phyloP scores from a whole-genome alignment of 441 rosid species.

The Flueggea neowawraea region DNA sequence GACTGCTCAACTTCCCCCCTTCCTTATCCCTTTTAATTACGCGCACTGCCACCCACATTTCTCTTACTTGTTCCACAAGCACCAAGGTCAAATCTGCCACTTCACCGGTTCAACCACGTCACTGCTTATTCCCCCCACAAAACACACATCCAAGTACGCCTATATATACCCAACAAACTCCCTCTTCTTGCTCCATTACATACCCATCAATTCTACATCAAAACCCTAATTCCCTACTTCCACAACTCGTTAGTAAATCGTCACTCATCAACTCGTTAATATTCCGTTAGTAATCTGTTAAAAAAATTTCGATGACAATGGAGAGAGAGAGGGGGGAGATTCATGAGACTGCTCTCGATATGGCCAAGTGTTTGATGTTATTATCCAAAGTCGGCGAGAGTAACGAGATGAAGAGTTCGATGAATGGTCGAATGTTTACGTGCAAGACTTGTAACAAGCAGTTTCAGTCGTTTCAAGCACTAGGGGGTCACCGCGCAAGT shows the following conservation, averaged over 20 bases:
- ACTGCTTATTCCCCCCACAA: neutral
- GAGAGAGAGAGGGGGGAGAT: constrained; percentile 42
- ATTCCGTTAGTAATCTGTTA: no score
- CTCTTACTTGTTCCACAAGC: constrained; percentile 34
- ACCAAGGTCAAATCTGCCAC: constrained; percentile 21
- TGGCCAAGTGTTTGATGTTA: constrained; percentile 69
- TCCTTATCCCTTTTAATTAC: no score
- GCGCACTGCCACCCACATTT: no score
- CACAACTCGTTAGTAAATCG: no score
- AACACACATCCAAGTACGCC: constrained; percentile 5
- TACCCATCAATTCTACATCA: neutral
- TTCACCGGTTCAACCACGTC: constrained; percentile 10
- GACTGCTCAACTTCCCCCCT: constrained; percentile 7
- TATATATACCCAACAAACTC: neutral
- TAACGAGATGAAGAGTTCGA: neutral
- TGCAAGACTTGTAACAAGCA: constrained; percentile 78
- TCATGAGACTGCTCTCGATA: constrained; percentile 30
- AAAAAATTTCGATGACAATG: constrained; percentile 21
- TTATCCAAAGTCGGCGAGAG: constrained; percentile 58
- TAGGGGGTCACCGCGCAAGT: constrained; percentile 96
- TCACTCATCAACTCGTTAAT: no score
- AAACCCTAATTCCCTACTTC: no score
- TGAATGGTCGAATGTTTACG: constrained; percentile 41
- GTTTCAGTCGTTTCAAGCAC: constrained; percentile 83
- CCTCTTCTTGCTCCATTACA: neutral